phyloP scores from a whole-genome alignment of 2,329 filamentous ascomycete species.

The Aspergillus clavatus region DNA sequence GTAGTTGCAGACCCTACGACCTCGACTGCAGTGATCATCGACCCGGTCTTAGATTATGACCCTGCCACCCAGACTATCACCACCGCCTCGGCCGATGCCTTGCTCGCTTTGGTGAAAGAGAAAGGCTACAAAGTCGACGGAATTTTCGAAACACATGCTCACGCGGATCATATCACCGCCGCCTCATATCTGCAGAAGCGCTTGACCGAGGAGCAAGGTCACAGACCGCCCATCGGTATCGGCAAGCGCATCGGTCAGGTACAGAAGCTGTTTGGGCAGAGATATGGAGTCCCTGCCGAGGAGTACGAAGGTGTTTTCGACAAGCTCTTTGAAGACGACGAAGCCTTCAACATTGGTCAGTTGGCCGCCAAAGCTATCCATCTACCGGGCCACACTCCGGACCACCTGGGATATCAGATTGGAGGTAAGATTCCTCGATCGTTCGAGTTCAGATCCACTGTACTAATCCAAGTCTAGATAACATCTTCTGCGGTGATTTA shows the following conservation, averaged over 20 bases:
- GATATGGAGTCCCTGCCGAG: slow-evolving; percentile 44
- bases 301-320: slow-evolving; percentile 52
- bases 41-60: slow-evolving; percentile 58
- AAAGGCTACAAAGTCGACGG: slow-evolving; percentile 46
- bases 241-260: slow-evolving; percentile 54
- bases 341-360: slow-evolving; percentile 50
- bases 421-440: slow-evolving; percentile 31
- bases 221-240: slow-evolving; percentile 49
- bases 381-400: slow-evolving; percentile 60
- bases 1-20: slow-evolving; percentile 53
- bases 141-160: slow-evolving; percentile 58
- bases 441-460: not conserved
- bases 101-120: slow-evolving; percentile 44
- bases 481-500: slow-evolving; percentile 52
- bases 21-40: slow-evolving; percentile 52
- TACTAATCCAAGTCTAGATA: slow-evolving; percentile 28
- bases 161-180: slow-evolving; percentile 54
- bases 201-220: slow-evolving; percentile 34
- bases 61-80: slow-evolving; percentile 40
- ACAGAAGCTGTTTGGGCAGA: slow-evolving; percentile 48
- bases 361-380: slow-evolving; percentile 50
- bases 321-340: slow-evolving; percentile 52
- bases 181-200: slow-evolving; percentile 52
- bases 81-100: slow-evolving; percentile 50
- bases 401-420: slow-evolving; percentile 58